Base-by-base conservation (phyloP, 2,329 filamentous ascomycete species). In the Truncatella angustata region DNA sequence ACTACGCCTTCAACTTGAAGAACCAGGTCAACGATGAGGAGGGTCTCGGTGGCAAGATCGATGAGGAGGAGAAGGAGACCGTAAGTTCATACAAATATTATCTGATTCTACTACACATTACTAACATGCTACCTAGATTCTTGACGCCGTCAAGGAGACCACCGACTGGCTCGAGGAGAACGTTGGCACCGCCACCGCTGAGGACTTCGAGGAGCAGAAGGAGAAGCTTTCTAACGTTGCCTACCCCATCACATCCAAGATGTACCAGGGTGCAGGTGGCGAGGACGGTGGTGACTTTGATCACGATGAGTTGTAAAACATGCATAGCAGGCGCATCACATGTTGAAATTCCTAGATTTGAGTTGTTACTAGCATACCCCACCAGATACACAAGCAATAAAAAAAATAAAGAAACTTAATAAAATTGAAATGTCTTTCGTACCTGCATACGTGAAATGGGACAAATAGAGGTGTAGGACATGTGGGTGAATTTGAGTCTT, bases 181-280 rank as follows among this genome's bases (percentile, higher is more conserved):
- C 77, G 90, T 84, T 61, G 85, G 87, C 61, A 87, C 88, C 49
- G 94, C 94, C 59, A 84, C 80, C 62, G 81, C 91, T 54, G 93
- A 97, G 79, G 94, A 97, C 80, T 97, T 97, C 66, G 92, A 97
- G 76, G 94, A 99, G 85, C 93, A 97, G 82, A 96, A 95, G 82
- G 93, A 99, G 88, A 97, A 97, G 84, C 84, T 99, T 63, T 95
- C 90, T 66, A 88, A 89, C 73, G 90, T 97, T 60, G 94, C 94
- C 50, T 97, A 97, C 80, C 94, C 94, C 63, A 99, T 99, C 78
- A 99, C 94, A 65, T 96, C 90, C 80, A 99, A 99, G 86, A 83
- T 97, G 67, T 97, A 97, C 81, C 77, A 81, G 66, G 85, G 83
- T 63, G 73, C 69, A 49, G 86, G 81, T 61, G 84, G 81, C 61